Base-by-base conservation (phyloP, 1,284 basidiomycete species). In the Fistulinella staudtii region DNA sequence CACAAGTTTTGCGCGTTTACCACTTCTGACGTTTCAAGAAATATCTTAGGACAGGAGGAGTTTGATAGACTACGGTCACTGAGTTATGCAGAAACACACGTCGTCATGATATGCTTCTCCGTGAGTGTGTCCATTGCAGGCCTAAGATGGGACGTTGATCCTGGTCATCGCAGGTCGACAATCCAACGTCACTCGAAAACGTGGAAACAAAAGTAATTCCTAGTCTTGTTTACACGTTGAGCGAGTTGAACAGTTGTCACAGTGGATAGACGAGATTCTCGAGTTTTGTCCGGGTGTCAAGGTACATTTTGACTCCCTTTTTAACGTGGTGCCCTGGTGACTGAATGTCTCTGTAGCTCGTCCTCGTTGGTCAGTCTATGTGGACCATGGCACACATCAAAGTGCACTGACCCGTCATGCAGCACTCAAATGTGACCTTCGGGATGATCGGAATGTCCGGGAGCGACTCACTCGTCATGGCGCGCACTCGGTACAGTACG, bases 351-450 rank as follows among this genome's bases (percentile, higher is more conserved):
- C 39, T 13, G 2, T 53, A 89, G 85, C 75, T 93, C 33, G 82
- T 94, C 40, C 82, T 96, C 38, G 89, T 94, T 35, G 92, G 91
- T 91, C 51, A 55, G 87, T 75, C 39, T n/a, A 45, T 23, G 18
- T 37, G 35, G 39, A 31, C 40, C 22, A 5, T n/a, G n/a, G n/a
- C n/a, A n/a, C n/a, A n/a, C n/a, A n/a, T n/a, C n/a, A n/a, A n/a
- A n/a, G n/a, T n/a, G n/a, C n/a, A n/a, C n/a, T n/a, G n/a, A n/a
- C n/a, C n/a, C n/a, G n/a, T n/a, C n/a, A n/a, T n/a, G n/a, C 39
- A 93, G 93, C 94, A 3, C 74, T 95, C 37, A 98, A 98, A 70
- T 98, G 94, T 59, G 94, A 98, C 66, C 75, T 97, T 27, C 76
- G 94, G 46, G 89, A 93, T 47, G 89, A 96, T 57, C 72, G 71